Evolutionary conservation across 2,329 filamentous ascomycete genomes (phyloP), one percentile per base, ranked within the genome.

Genomic region (Gnomoniopsis smithogilvyi): DNA sequence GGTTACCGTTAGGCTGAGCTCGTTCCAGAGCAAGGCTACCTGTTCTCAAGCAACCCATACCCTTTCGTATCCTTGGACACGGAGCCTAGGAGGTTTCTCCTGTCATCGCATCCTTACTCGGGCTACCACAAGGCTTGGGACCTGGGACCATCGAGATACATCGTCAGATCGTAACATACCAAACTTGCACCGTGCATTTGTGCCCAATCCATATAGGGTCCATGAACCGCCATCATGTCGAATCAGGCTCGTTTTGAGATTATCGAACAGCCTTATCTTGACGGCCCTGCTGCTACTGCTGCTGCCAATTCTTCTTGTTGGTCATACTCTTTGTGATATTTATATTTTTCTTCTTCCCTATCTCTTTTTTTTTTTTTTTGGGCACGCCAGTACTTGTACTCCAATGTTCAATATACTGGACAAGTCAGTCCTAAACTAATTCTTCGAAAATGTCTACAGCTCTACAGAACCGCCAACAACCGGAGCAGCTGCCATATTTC

Each of bases 201-300:
- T 51, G 33, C 30, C 48, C 33, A 41, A 51, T 30, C 22, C 48
- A 60, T 30, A 51, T 24, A 41, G 26, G 41, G 41, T 15, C 3
- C 49, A 41, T 58, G 46, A 48, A 51, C 53, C 48, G 59, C 56
- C 59, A 61, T 51, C 10, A 61, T 61, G 59, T 55, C 59, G 56
- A 48, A 51, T 51, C 33, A 51, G 53, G 56, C 26, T 48, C 41
- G 24, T 52, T 47, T 61, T 24, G 51, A 51, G 41, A 49, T 41
- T 21, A 41, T 24, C 51, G 51, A 55, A 47, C 41, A 43, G 46
- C 19, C 45, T 47, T 38, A 43, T 48, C 36, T 51, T 38, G 59
- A 51, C 38, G 33, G 17, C 33, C 45, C 59, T 24, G 36, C 41
- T 51, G 51, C 47, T 26, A 30, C 51, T 30, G 46, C 59, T 24